Evolutionary conservation across 371 early-diverging fungal species (phyloP).

Genomic region (Mortierella sp.): DNA sequence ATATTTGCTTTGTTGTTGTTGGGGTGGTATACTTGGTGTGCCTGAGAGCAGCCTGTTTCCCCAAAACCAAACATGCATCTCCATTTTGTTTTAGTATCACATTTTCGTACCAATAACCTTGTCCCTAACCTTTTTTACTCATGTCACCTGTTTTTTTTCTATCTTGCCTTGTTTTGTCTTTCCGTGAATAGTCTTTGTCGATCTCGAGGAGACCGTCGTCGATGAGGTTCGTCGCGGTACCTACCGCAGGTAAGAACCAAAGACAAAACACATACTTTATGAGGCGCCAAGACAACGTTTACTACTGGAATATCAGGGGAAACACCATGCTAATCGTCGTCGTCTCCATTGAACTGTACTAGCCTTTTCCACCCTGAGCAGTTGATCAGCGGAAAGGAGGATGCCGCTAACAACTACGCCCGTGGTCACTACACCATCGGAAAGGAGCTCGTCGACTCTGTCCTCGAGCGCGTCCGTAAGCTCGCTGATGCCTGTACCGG

Average conservation of each 20-base stretch:
- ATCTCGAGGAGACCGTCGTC: conserved; percentile 98
- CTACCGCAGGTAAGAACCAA: conserved; percentile 74
- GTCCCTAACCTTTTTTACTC: conserved; percentile 4
- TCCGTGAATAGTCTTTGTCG: conserved; percentile 85
- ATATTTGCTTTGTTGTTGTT: background rate
- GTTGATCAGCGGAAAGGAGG: conserved; percentile 99
- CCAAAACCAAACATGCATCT: background rate
- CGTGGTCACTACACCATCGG: conserved; percentile 99
- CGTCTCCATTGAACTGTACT: background rate
- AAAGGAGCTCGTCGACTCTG: conserved; percentile 97
- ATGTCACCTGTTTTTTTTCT: conserved; percentile 13
- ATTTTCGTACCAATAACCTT: background rate
- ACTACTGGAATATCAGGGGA: background rate
- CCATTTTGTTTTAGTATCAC: background rate
- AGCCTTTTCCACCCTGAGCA: conserved; percentile 99
- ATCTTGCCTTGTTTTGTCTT: conserved; percentile 4
- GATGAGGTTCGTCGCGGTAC: conserved; percentile 97
- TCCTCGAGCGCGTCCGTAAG: conserved; percentile 97
- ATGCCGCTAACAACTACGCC: conserved; percentile 99
- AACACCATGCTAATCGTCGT: background rate
- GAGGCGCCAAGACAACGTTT: background rate
- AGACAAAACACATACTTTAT: background rate
- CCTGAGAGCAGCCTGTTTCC: background rate
- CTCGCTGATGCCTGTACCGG: conserved; percentile 98
- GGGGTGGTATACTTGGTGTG: background rate